Evolutionary conservation across 2,329 filamentous ascomycete species (phyloP), one percentile per base, ranked within the genome.

Genomic region (Penicillium freii): DNA sequence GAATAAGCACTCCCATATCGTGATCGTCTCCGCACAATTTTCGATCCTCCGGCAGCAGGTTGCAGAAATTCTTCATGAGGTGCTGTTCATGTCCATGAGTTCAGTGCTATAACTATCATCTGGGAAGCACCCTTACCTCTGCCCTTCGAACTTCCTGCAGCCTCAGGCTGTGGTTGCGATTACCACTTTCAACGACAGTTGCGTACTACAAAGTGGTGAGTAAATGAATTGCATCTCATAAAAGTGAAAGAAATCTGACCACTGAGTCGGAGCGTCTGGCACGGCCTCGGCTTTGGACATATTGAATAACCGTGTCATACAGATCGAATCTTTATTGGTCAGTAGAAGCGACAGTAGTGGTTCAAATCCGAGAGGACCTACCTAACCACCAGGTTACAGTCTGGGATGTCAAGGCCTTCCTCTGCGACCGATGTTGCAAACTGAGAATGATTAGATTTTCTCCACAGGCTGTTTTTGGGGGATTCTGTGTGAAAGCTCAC

Each of bases 301-400:
- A 97, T 69, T 96, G 90, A 51, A 97, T 97, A 73, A 96, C 86
- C 0, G 93, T 97, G 11, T 83, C 81, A 74, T 92, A 96, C 2
- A 96, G 82, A 69, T 97, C 91, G 67, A 97, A 99, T 2, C 92
- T 77, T n/a, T 11, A 1, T 40, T 3, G 19, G 27, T 70, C 31
- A 69, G 61, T n/a, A 23, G 11, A 11, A 13, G 51, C 8, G 10
- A 25, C 11, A 15, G 4, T 10, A n/a, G 13, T n/a, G 11, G 2
- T 27, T 40, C 2, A 19, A 21, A 38, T 25, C 10, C 23, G 23
- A 2, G 2, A 36, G 36, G 40, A 43, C 55, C 48, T 66, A 75
- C 73, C 79, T 79, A 27, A 87, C 75, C 11, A 87, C 81, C n/a
- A 87, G 71, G 62, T 87, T 87, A 73, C 85, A 88, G 58, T 86